phyloP scores from a whole-genome alignment of 2,329 filamentous ascomycete genomes.

The Pseudogymnoascus sp. region DNA sequence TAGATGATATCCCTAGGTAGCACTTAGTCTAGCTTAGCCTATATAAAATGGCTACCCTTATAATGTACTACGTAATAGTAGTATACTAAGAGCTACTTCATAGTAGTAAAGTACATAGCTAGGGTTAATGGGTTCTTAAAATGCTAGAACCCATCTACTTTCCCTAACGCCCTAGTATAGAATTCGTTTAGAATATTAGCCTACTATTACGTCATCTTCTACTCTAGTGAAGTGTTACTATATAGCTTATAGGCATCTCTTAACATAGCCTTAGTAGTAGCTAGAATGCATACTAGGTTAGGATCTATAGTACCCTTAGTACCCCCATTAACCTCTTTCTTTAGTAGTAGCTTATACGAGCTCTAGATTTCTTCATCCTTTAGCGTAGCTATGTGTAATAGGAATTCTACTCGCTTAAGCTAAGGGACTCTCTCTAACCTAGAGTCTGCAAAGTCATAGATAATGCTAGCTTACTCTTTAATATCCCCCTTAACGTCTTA shows the following conservation, averaged over 20 bases:
- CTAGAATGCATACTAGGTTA: constrained; percentile 10
- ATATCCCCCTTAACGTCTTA: constrained; percentile 10
- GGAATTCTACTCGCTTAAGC: too few species aligned
- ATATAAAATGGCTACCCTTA: constrained; percentile 8
- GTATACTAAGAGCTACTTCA: constrained; percentile 8
- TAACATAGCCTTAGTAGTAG: neutral
- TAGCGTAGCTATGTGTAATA: neutral
- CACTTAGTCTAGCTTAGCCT: neutral
- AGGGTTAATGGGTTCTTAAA: too few species aligned
- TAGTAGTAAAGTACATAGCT: too few species aligned
- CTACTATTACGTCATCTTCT: too few species aligned
- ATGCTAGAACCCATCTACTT: too few species aligned
- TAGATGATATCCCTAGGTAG: neutral
- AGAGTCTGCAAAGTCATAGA: too few species aligned
- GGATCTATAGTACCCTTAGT: constrained; percentile 9
- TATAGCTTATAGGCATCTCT: too few species aligned
- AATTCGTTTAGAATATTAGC: too few species aligned
- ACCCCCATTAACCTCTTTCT: constrained; percentile 10
- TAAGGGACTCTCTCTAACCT: too few species aligned
- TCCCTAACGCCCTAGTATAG: too few species aligned
- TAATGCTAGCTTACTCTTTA: neutral
- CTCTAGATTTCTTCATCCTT: constrained; percentile 12
- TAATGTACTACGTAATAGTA: constrained; percentile 12
- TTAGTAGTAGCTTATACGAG: constrained; percentile 13
- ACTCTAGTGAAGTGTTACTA: too few species aligned